A percentile compares a stretch with the other conserved stretches of the same genome.
Evolutionary conservation across 148 eudicot genomes (phyloP).

Genomic region (Heliosperma pusillum): DNA sequence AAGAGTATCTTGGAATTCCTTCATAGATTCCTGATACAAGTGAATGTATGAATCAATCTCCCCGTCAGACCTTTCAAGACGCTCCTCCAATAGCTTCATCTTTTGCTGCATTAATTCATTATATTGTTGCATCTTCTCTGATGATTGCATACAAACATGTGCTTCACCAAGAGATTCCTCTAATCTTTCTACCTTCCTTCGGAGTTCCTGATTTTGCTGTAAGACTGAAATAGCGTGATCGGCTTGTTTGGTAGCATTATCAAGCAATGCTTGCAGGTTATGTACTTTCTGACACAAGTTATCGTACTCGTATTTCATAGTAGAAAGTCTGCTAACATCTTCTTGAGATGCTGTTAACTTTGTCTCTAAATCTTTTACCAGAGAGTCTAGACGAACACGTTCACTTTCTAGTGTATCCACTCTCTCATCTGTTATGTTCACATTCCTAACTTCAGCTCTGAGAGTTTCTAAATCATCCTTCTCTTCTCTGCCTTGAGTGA

Average conservation of each 20-base stretch:
- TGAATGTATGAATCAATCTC: slow-evolving; percentile 75
- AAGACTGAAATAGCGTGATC: slow-evolving; percentile 72
- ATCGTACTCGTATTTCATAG: slow-evolving; percentile 58
- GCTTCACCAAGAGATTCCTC: slow-evolving; percentile 80
- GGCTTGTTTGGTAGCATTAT: slow-evolving; percentile 78
- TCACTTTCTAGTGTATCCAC: slow-evolving; percentile 59
- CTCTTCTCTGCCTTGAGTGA: slow-evolving; percentile 61
- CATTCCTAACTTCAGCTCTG: slow-evolving; percentile 52
- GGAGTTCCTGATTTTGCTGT: slow-evolving; percentile 83
- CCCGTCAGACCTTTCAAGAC: slow-evolving; percentile 76
- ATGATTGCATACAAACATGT: slow-evolving; percentile 52
- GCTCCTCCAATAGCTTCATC: slow-evolving; percentile 76
- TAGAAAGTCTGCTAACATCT: slow-evolving; percentile 52
- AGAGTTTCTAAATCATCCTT: slow-evolving; percentile 52
- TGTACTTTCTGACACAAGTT: slow-evolving; percentile 68
- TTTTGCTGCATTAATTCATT: slow-evolving; percentile 79
- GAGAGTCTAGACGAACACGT: slow-evolving; percentile 45
- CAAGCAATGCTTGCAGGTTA: slow-evolving; percentile 55
- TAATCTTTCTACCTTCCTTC: slow-evolving; percentile 67
- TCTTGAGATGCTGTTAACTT: slow-evolving; percentile 62
- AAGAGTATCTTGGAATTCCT: slow-evolving; percentile 84
- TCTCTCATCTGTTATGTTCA: slow-evolving; percentile 59
- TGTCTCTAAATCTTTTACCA: slow-evolving; percentile 62
- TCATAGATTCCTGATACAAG: slow-evolving; percentile 77
- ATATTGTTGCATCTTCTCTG: slow-evolving; percentile 69